A percentile compares a stretch with the other conserved stretches of the same genome.
Evolutionary conservation across 371 early-diverging fungal species (phyloP).

Genomic region (Funneliformis caledonium): DNA sequence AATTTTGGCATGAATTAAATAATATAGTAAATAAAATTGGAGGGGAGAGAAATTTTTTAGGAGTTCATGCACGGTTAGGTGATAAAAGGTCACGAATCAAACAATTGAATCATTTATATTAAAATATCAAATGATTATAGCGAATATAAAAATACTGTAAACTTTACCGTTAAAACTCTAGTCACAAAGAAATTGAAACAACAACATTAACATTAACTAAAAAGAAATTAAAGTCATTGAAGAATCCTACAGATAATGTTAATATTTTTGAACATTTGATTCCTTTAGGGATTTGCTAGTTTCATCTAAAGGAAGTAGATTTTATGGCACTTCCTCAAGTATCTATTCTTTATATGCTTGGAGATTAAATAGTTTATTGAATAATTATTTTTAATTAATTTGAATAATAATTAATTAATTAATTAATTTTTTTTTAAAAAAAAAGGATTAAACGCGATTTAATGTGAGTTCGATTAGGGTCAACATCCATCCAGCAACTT

Average conservation of each 20-base stretch:
- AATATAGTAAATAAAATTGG: slow-evolving; percentile 43
- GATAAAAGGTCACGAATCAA: neutral
- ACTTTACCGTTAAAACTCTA: neutral
- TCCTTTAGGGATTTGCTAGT: slow-evolving; percentile 21
- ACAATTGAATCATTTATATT: neutral
- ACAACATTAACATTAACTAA: neutral
- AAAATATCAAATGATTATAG: neutral
- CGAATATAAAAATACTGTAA: neutral
- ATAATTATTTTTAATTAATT: neutral
- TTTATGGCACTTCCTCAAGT: slow-evolving; percentile 13
- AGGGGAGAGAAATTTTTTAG: slow-evolving; percentile 51
- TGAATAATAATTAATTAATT: too few species aligned
- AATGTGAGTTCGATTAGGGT: neutral
- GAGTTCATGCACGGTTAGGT: slow-evolving; percentile 52
- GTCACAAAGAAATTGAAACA: neutral
- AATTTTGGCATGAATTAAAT: slow-evolving; percentile 4
- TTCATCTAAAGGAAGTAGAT: slow-evolving; percentile 26
- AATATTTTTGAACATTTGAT: neutral
- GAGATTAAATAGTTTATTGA: neutral
- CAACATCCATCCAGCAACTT: slow-evolving; percentile 28
- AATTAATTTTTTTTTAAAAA: too few species aligned
- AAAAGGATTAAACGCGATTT: neutral
- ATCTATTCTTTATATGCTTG: slow-evolving; percentile 29
- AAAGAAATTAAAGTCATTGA: neutral
- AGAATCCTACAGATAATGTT: slow-evolving; percentile 9